phyloP scores from a whole-genome alignment of 2,329 filamentous ascomycete genomes.

The Penicillium sp. region DNA sequence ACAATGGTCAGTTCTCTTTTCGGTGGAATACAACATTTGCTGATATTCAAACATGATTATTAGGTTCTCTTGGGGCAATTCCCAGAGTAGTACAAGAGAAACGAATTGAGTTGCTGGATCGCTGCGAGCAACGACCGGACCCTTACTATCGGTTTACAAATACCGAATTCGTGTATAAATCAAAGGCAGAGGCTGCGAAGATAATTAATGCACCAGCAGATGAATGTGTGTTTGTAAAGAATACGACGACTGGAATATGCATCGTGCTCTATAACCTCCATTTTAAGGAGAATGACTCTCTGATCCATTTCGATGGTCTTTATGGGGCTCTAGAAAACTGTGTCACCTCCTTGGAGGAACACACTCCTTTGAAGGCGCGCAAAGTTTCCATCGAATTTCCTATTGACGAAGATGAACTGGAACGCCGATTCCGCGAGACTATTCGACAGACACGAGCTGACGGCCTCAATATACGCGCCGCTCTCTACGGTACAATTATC shows the following conservation, averaged over 20 bases:
- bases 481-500: constrained; percentile 76
- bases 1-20: constrained; percentile 61
- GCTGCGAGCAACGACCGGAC: constrained; percentile 69
- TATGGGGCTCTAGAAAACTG: constrained; percentile 77
- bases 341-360: constrained; percentile 70
- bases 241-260: constrained; percentile 71
- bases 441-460: constrained; percentile 54
- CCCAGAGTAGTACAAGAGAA: constrained; percentile 63
- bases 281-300: constrained; percentile 68
- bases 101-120: constrained; percentile 64
- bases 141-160: constrained; percentile 71
- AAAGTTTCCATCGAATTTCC: constrained; percentile 68
- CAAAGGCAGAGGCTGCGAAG: constrained; percentile 63
- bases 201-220: constrained; percentile 65
- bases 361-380: constrained; percentile 49
- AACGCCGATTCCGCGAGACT: constrained; percentile 59
- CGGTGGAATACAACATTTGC: background rate
- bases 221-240: constrained; percentile 73
- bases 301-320: constrained; percentile 74
- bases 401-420: constrained; percentile 62
- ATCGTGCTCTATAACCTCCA: constrained; percentile 73
- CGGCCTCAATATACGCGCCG: constrained; percentile 65
- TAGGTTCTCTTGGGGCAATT: constrained; percentile 73
- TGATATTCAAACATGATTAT: background rate
- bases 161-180: constrained; percentile 61